Base-by-base conservation (phyloP, 2,329 filamentous ascomycete species). In the Colletotrichum sp. region DNA sequence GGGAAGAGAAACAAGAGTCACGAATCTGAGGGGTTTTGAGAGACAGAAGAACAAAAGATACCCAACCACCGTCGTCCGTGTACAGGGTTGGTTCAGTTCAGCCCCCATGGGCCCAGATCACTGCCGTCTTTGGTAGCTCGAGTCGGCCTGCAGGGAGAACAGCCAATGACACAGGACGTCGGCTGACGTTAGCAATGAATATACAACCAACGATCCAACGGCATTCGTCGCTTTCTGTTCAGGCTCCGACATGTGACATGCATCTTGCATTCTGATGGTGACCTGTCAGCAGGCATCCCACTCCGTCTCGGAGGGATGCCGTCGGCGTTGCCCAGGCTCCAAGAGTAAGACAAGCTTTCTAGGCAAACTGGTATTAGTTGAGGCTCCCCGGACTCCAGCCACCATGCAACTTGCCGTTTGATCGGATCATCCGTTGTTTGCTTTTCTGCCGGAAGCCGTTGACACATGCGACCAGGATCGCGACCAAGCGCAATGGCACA, bases 181-280 rank as follows among this genome's bases (percentile, higher is more conserved):
- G 59, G 59, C 65, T 74, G 24, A 76, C 71, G 59, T 76, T 69
- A 44, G 70, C 63, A 65, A 55, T 18, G 39, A 60, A 39, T 52
- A 21, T 12, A 63, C 34, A 59, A 44, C 30, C 44, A 69, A 69
- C 44, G 67, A 57, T 52, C 57, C n/a, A 64, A 44, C 32, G 8
- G 24, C 49, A 62, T 76, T 69, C 59, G 32, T 76, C 57, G 21
- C 62, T 55, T 18, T 32, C 15, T 49, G 26, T 28, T n/a, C 49
- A 34, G 28, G 55, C 18, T 64, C 30, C 36, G 18, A 26, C 24
- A 73, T 49, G 63, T 67, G 63, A 57, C 32, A 64, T 69, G 63
- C 69, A 52, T 28, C 39, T 36, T 28, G 39, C 36, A 68, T 49
- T 73, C 16, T 30, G 26, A 64, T 21, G 16, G 64, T 76, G 60